Base-by-base conservation (phyloP, 2,329 filamentous ascomycete species). In the Huntiella abstrusa region DNA sequence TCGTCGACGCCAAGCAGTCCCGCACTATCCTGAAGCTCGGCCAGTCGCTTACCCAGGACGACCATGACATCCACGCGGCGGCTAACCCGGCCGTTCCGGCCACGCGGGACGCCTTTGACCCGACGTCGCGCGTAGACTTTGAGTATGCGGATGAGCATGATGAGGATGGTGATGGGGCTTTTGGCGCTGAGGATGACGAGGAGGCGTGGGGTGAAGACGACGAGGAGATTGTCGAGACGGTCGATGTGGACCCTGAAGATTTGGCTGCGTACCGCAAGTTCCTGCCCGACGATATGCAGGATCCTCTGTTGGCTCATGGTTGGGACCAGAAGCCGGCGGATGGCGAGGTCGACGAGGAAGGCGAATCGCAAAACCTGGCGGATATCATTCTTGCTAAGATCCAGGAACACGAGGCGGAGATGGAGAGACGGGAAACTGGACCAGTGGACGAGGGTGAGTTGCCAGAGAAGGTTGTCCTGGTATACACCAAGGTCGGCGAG, bases 301-400 rank as follows among this genome's bases (percentile, higher is more conserved):
- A 87, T 53, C 76, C 83, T 3, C 72, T 91, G 53, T 67, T 86
- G 53, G 76, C 79, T 58, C 74, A 82, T 38, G 73, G 73, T 22
- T 73, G 68, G 66, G 68, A 68, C 53, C 60, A 60, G 38, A 61
- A 67, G 59, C 62, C 61, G 35, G 59, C 62, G 4, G 62, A 61
- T 43, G 65, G 64, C 10, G 58, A 57, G 47, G 57, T 63, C 28
- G 17, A 34, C 3, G 37, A 33, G 7, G 63, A 68, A 36, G 68
- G 68, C 11, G 65, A 71, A 49, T 69, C 72, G 11, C 84, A 81
- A 52, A 94, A 96, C 60, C 68, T 98, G 48, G 86, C 91, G 12
- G 87, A 94, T 57, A 66, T 98, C 52, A 98, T 98, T 53, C 65
- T 98, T 49, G 79, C 88, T 58, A 94, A 93, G 64, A 98, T 98